A percentile compares a stretch with the other conserved stretches of the same genome.
phyloP scores from a whole-genome alignment of 768 basidiomycete species.

The Asterophora lycoperdoides region DNA sequence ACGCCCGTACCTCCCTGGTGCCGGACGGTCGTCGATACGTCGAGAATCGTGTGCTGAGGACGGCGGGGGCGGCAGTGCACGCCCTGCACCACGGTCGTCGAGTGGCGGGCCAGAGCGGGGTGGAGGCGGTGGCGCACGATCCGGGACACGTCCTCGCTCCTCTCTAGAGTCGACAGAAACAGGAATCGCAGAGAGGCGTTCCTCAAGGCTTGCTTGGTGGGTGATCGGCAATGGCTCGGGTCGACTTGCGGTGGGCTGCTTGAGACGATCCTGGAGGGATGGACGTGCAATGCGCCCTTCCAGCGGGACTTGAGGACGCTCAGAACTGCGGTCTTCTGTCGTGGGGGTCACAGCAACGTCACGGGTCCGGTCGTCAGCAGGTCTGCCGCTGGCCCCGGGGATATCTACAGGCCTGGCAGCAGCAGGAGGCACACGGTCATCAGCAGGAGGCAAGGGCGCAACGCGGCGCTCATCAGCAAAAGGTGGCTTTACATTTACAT shows the following conservation, averaged over 20 bases:
- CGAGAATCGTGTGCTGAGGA: conserved; percentile 16
- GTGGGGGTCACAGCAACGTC: conserved; percentile 9
- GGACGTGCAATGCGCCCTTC: conserved; percentile 37
- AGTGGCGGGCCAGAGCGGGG: conserved; percentile 13
- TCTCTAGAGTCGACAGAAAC: conserved; percentile 18
- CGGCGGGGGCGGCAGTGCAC: conserved; percentile 4
- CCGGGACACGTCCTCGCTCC: conserved; percentile 16
- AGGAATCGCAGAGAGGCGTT: conserved; percentile 34
- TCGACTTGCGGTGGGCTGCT: conserved; percentile 21
- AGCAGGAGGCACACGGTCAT: conserved; percentile 11
- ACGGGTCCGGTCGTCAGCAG: conserved; percentile 11
- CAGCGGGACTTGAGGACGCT: conserved; percentile 21
- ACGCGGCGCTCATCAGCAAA: conserved; percentile 25
- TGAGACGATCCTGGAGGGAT: conserved; percentile 34
- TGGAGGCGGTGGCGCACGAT: conserved; percentile 17
- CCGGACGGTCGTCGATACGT: conserved; percentile 20
- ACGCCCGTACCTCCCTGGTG: conserved; percentile 15
- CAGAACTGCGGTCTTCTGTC: conserved; percentile 14
- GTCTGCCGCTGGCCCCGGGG: conserved; percentile 16
- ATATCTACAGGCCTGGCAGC: conserved; percentile 17
- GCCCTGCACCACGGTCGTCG: conserved; percentile 9
- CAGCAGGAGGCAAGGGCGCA: conserved; percentile 7
- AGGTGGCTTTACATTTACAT: conserved; percentile 26
- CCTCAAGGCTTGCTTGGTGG: conserved; percentile 36
- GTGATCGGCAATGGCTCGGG: conserved; percentile 7